These are phyloP conservation scores for Cladosporium sphaerospermum DNA, from an alignment of 2,329 filamentous ascomycete species.

Conservation along the genomic window DNA sequence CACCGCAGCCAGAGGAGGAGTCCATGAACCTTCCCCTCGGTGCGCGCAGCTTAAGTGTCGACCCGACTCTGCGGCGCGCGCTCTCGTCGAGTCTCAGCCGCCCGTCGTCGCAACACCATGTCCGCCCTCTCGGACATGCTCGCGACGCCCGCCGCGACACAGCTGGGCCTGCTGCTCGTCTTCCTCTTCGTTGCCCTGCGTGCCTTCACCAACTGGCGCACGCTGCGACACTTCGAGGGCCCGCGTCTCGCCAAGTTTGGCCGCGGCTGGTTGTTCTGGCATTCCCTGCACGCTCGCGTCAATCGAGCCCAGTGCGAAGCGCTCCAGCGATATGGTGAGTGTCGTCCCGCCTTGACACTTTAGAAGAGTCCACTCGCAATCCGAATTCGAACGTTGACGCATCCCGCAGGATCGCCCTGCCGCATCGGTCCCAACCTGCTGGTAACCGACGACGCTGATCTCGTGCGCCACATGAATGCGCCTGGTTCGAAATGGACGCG, in stretches of 20 bases:
- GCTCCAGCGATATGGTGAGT: conserved; percentile 23
- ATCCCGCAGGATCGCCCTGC: conserved; percentile 34
- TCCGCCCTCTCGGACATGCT: conserved; percentile 6
- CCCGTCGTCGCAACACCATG: neutral
- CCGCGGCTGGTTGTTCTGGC: conserved; percentile 25
- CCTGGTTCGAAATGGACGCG: conserved; percentile 27
- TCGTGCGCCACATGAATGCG: conserved; percentile 41
- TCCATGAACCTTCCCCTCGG: conserved; percentile 1
- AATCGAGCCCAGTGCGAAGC: conserved; percentile 19
- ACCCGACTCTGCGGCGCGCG: conserved; percentile 3
- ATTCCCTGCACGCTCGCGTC: conserved; percentile 18
- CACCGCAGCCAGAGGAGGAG: no score
- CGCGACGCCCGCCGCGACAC: conserved; percentile 8
- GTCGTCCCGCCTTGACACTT: neutral
- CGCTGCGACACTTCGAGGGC: conserved; percentile 24
- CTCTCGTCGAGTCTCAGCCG: neutral
- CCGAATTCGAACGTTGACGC: neutral
- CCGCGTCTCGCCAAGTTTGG: conserved; percentile 21
- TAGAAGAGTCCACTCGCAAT: neutral
- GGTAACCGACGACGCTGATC: conserved; percentile 44
- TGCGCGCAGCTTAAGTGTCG: neutral
- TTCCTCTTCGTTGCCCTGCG: conserved; percentile 17
- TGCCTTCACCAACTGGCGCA: conserved; percentile 19
- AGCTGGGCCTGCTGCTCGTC: conserved; percentile 11
- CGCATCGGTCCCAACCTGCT: conserved; percentile 45